These are phyloP conservation scores for Haplosporangium sp. DNA, from an alignment of 371 early-diverging fungal genomes.

Conservation along the genomic window DNA sequence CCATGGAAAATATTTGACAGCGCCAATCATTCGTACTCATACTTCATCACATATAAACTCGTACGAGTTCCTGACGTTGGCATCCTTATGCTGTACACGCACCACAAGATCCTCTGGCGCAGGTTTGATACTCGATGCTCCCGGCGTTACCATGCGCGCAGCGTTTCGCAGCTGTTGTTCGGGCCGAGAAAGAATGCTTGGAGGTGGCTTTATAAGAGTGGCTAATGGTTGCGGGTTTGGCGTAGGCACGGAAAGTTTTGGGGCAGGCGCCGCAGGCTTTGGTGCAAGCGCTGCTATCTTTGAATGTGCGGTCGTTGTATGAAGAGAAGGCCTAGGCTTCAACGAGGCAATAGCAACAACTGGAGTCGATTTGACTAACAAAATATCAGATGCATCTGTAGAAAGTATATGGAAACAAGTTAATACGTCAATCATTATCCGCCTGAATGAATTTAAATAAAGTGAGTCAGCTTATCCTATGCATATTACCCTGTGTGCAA, in stretches of 20 bases:
- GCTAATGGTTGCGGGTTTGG: not conserved
- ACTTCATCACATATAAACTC: too few relatives aligned
- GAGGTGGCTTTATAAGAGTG: slow-evolving; percentile 9
- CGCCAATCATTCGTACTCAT: too few relatives aligned
- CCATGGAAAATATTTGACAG: too few relatives aligned
- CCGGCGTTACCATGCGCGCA: not conserved
- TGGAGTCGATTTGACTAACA: slow-evolving; percentile 1
- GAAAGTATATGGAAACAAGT: too few relatives aligned
- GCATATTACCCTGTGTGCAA: slow-evolving; percentile 9
- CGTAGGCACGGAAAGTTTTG: not conserved
- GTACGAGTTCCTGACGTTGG: too few relatives aligned
- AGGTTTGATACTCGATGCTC: not conserved
- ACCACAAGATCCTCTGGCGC: slow-evolving; percentile 12
- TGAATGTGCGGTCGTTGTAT: slow-evolving; percentile 4
- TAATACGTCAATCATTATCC: too few relatives aligned
- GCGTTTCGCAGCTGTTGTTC: not conserved
- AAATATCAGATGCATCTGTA: slow-evolving; percentile 6
- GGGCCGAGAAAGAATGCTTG: not conserved
- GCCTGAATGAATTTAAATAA: too few relatives aligned
- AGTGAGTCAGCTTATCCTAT: not conserved
- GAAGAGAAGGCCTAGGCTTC: not conserved
- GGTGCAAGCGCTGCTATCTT: not conserved
- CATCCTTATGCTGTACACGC: not conserved
- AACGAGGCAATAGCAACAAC: not conserved
- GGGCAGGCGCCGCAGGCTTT: not conserved